These are phyloP conservation scores for Vaccinium macrocarpon DNA, from an alignment of 148 eudicot genomes.

Conservation along the genomic window DNA sequence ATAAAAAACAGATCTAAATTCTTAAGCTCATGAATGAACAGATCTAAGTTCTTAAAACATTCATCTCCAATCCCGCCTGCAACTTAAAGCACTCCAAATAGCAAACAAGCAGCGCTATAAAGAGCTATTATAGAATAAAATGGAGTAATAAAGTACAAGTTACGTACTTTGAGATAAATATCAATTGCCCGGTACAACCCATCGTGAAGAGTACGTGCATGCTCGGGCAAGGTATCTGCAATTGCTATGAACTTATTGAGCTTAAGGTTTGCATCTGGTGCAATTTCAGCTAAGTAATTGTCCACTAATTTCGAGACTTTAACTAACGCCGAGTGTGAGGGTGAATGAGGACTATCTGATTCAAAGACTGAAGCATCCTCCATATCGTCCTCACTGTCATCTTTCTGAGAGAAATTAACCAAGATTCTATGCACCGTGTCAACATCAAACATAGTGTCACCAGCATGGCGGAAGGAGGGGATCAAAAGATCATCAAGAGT, in stretches of 20 bases:
- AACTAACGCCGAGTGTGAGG: slow-evolving; percentile 68
- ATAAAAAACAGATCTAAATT: no score
- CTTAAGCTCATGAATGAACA: no score
- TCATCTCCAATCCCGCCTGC: neutral
- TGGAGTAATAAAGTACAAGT: neutral
- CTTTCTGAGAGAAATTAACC: slow-evolving; percentile 81
- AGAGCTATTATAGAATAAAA: neutral
- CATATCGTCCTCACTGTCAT: slow-evolving; percentile 77
- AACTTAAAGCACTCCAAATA: neutral
- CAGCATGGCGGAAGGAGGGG: slow-evolving; percentile 84
- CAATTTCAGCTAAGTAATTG: slow-evolving; percentile 86
- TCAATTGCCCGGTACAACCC: slow-evolving; percentile 91
- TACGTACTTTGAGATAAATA: slow-evolving; percentile 76
- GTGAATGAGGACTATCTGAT: slow-evolving; percentile 71
- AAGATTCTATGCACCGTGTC: slow-evolving; percentile 87
- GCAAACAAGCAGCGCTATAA: neutral
- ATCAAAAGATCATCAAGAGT: slow-evolving; percentile 86
- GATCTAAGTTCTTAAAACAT: no score
- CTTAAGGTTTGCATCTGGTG: slow-evolving; percentile 90
- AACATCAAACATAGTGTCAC: slow-evolving; percentile 86
- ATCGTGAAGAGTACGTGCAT: slow-evolving; percentile 77
- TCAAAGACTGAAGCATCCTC: slow-evolving; percentile 73
- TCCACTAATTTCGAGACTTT: slow-evolving; percentile 87
- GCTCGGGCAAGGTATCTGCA: slow-evolving; percentile 79
- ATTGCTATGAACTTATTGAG: slow-evolving; percentile 70